Base-by-base conservation (phyloP, 768 basidiomycete genomes). In the Lactarius quietus region DNA sequence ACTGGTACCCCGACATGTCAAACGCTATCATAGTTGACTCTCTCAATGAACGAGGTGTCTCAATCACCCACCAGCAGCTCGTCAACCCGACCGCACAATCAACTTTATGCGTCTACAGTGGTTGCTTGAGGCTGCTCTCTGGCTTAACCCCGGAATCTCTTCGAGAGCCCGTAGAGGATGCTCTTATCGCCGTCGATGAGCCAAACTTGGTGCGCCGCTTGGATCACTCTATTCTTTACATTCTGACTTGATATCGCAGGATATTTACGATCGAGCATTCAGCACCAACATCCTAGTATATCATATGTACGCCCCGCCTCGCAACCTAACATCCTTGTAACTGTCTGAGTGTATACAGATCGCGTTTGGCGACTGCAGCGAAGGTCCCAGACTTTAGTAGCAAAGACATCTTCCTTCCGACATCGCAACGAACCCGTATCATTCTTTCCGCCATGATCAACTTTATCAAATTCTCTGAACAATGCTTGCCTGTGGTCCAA, bases 401-500 rank as follows among this genome's bases (percentile, higher is more conserved):
- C 60, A 84, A 80, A 68, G 95, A 97, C 69, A 74, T 96, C 20
- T 80, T 81, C 62, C 81, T 79, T 54, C 95, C 95, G 1, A 88
- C 92, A 9, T 78, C 85, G 31, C 83, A 87, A 48, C 86, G 95
- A 33, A 91, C 93, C 0, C 81, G 88, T 33, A 80, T 83, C 59
- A 79, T 90, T 45, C 83, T 97, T 68, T 92, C 92, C 39, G 93
- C 90, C 3, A 90, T 96, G 70, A 92, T 95, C 79, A 97, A 97
- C 76, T 93, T 95, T 74, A 85, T 93, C 75, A 93, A 92, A 75
- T 96, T 95, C 74, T 87, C 86, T 17, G 90, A 88, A 69, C 89
- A 92, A 69, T 87, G 86, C 70, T 80, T 83, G 45, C 75, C 81
- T 3, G 86, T 89, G 65, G 79, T 89, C 20, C 79, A 79, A 62